Base-by-base conservation (phyloP, 176 grass and related monocot genomes). In the Ensete ventricosum region DNA sequence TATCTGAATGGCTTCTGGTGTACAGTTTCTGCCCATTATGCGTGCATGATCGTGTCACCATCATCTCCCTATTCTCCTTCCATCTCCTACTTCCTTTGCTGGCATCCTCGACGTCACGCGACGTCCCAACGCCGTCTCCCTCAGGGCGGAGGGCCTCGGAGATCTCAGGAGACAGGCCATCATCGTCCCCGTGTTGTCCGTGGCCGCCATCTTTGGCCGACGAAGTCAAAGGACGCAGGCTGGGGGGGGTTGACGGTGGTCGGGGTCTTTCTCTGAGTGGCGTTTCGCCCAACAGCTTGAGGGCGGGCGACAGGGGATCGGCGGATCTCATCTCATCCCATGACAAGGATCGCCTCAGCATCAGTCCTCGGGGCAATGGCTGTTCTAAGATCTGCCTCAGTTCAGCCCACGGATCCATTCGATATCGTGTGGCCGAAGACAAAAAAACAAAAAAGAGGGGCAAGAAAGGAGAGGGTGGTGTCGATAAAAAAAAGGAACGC, bases 381-480 rank as follows among this genome's bases (percentile, higher is more conserved):
- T 27, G 63, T 65, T 65, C 63, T 12, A 65, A 25, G 63, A 65
- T 65, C 23, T 65, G 20, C 11, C 63, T 22, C 21, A 65, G 22
- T 25, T 65, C 63, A n/a, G 63, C 63, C 63, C 63, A 65, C 23
- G 63, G 63, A 65, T 65, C 63, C 63, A 65, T 65, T 26, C 25
- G 20, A 9, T 65, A 1, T 5, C 23, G 11, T 22, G 23, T 25
- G 11, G 24, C 9, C 9, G 63, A 65, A 65, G 63, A n/a, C n/a
- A n/a, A n/a, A n/a, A 25, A 4, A 13, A 22, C 3, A 8, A 26
- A 1, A 1, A 10, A 10, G 8, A 64, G 62, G 24, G n/a, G 22
- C 8, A 63, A 22, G 20, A 19, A 62, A 20, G 11, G 62, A 65
- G 63, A 65, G 22, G 23, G 23, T 12, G 24, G 2, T 6, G 34